Base-by-base conservation (phyloP, 208 protist species). In the Balamuthia mandrillaris region DNA sequence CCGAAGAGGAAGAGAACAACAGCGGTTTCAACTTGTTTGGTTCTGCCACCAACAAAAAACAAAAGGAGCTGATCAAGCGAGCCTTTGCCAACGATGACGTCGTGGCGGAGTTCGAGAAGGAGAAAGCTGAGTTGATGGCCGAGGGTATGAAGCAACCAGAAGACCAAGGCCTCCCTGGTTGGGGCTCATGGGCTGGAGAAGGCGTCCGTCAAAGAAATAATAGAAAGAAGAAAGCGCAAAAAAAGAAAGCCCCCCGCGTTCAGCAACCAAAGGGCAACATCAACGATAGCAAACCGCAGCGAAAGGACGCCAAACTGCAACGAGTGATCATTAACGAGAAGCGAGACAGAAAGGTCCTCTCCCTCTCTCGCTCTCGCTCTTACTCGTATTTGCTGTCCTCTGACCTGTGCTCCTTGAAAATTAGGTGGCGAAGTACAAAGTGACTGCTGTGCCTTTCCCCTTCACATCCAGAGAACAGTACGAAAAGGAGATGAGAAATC, bases 321-420 rank as follows among this genome's bases (percentile, higher is more conserved):
- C 79, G 74, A 44, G 79, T 85, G 29, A 85, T 85, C 42, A 75
- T 85, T 60, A 85, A 75, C 79, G 37, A 85, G 61, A 85, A 85
- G 61, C 79, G 79, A 37, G 29, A 85, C 47, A 75, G 52, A 42
- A 85, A 85, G 79, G 79, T 65, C 39, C 42, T 6, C 18, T 24
- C n/a, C 70, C 49, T 18, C 39, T 33, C 27, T 33, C 37, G 31
- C n/a, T 24, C 31, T 9, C n/a, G 58, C 29, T 21, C n/a, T 21
- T 9, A 66, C 49, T 9, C 35, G 7, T 35, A 29, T 27, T 31
- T n/a, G 1, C 3, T 10, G 14, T 79, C 70, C 52, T 60, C 37
- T n/a, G 7, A n/a, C 42, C 37, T 51, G 16, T 18, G 14, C 4
- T 10, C 49, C 12, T 27, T 29, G 2, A 12, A 31, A 24, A 37